These are phyloP conservation scores for Phytophthora fragariae DNA, from an alignment of 352 stramenopile genomes.

Conservation along the genomic window DNA sequence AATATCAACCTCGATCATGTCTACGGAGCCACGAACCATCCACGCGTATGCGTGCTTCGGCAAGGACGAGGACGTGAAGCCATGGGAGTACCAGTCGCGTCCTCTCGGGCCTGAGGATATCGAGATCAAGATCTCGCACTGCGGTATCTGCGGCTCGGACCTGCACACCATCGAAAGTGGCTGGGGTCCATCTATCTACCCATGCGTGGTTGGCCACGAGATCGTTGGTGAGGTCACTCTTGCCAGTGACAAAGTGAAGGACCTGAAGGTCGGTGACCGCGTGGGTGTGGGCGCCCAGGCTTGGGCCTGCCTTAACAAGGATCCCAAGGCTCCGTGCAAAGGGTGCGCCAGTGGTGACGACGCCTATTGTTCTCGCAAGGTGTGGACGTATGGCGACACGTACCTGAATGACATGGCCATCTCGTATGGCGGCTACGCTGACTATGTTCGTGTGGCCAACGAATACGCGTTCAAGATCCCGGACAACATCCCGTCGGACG, in stretches of 20 bases:
- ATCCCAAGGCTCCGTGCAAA: constrained; percentile 58
- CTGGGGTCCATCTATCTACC: constrained; percentile 53
- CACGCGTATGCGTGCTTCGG: constrained; percentile 54
- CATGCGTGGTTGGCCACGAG: constrained; percentile 64
- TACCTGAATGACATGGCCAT: constrained; percentile 54
- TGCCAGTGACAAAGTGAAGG: constrained; percentile 52
- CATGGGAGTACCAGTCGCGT: constrained; percentile 55
- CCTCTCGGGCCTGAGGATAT: constrained; percentile 53
- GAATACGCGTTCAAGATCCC: constrained; percentile 83
- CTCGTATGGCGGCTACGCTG: constrained; percentile 71
- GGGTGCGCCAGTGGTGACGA: constrained; percentile 65
- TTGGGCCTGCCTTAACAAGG: constrained; percentile 70
- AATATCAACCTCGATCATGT: too few species aligned
- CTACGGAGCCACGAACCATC: constrained; percentile 30
- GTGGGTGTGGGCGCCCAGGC: constrained; percentile 88
- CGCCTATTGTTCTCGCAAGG: constrained; percentile 59
- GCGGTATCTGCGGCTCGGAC: constrained; percentile 70
- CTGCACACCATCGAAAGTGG: constrained; percentile 61
- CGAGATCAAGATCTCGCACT: constrained; percentile 73
- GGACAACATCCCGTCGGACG: constrained; percentile 62
- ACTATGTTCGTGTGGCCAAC: constrained; percentile 69
- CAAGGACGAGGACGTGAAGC: constrained; percentile 42
- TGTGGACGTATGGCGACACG: constrained; percentile 60
- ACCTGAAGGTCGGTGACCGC: constrained; percentile 77
- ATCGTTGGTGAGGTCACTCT: constrained; percentile 62